Base-by-base conservation (phyloP, 805 yeast species). In the Kuraishia piskuri region DNA sequence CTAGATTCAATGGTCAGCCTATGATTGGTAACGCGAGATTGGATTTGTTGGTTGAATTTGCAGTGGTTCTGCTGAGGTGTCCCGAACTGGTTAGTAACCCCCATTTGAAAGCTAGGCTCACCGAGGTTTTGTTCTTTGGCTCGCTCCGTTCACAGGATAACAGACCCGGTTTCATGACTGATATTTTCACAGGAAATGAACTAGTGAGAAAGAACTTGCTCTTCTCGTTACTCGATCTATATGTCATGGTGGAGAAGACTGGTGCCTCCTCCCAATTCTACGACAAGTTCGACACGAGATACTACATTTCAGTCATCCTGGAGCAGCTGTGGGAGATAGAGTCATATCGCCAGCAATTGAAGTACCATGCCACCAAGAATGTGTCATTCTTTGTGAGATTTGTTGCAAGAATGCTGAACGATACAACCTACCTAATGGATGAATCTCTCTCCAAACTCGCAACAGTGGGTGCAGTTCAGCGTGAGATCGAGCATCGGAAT, bases 231-330 rank as follows among this genome's bases (percentile, higher is more conserved):
- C 77, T 94, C 68, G 95, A 90, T 61, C 87, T 90, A 57, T 94
- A 92, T 67, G 96, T 94, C 37, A 89, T 88, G 76, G 91, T 92
- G 51, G 99, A 94, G 67, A 90, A 88, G 63, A 94, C 99, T 0
- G 99, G 99, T 9, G 86, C 97, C 1, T 84, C 92, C 7, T 83
- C 95, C 0, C 98, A 94, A 68, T 94, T 92, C 65, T 92, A 92
- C 67, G 99, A 94, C 68, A 94, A 94, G 69, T 94, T 94, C 72
- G 91, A 90, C 67, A 81, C 89, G 48, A 79, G 99, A 66, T 92
- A 83, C 68, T 86, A 89, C 64, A 88, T 94, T 25, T 86, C 97
- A 0, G 80, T 80, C 49, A 86, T 94, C 36, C 71, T 94, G 61
- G 92, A 90, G 65, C 83, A 84, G 59, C 72, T 94, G 53, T 94